Evolutionary conservation across 768 basidiomycete genomes (phyloP).

Genomic region (Mycena belliarum): DNA sequence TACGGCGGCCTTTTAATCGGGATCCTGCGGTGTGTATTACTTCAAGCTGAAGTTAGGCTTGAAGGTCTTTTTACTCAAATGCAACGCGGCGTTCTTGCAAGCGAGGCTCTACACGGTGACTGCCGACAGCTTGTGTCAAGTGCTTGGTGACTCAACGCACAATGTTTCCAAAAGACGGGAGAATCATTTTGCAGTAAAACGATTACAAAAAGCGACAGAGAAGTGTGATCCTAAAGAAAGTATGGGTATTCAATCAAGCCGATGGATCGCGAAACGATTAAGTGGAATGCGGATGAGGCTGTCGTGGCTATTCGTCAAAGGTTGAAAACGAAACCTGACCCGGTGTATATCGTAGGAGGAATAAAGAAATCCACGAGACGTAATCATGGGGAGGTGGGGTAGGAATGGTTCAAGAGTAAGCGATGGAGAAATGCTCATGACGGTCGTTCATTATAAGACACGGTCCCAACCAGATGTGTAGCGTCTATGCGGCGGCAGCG

Average conservation of each 20-base stretch:
- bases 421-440: constrained; percentile 34
- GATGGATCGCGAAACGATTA: constrained; percentile 59
- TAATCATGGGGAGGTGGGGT: constrained; percentile 41
- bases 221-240: constrained; percentile 51
- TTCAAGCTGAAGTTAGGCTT: too few species aligned
- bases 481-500: constrained; percentile 74
- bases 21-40: too few species aligned
- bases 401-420: constrained; percentile 37
- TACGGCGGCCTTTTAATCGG: too few species aligned
- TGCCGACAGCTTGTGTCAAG: too few species aligned
- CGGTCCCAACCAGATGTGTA: neutral
- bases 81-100: too few species aligned
- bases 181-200: constrained; percentile 36
- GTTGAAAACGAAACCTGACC: constrained; percentile 60
- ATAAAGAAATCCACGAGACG: constrained; percentile 35
- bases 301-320: constrained; percentile 66
- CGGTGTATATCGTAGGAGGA: constrained; percentile 47
- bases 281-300: constrained; percentile 61
- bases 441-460: constrained; percentile 47
- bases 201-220: constrained; percentile 60
- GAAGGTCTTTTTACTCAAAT: too few species aligned
- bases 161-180: constrained; percentile 12
- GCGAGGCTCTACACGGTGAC: too few species aligned
- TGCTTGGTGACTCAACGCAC: too few species aligned
- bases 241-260: constrained; percentile 61